Percentiles rank a stretch among this genome's conserved stretches.
These are phyloP conservation scores for Suhomyces yuchorum DNA, from an alignment of 1,139 yeast genomes.

Conservation along the genomic window DNA sequence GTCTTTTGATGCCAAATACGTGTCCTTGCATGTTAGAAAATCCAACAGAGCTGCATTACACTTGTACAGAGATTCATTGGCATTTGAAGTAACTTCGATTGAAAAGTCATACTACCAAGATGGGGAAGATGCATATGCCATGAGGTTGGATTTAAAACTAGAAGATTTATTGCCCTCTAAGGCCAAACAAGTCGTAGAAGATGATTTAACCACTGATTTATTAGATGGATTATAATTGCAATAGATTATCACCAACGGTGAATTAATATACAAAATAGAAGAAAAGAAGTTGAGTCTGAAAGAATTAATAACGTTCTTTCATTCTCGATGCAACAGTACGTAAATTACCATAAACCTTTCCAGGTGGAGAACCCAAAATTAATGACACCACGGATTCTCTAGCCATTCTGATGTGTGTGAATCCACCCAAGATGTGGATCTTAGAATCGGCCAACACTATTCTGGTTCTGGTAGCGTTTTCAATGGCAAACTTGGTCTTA, in stretches of 20 bases:
- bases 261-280: conserved; percentile 10
- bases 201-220: conserved; percentile 52
- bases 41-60: conserved; percentile 94
- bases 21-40: conserved; percentile 89
- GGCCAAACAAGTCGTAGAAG: conserved; percentile 50
- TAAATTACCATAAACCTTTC: conserved; percentile 94
- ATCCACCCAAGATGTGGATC: conserved; percentile 95
- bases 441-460: conserved; percentile 95
- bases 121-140: conserved; percentile 98
- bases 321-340: conserved; percentile 96
- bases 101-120: conserved; percentile 92
- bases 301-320: conserved; percentile 82
- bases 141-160: conserved; percentile 67
- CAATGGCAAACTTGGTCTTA: conserved; percentile 96
- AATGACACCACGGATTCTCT: conserved; percentile 93
- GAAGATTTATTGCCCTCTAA: conserved; percentile 63
- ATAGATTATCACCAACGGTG: conserved; percentile 3
- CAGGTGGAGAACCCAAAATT: conserved; percentile 97
- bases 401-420: conserved; percentile 95
- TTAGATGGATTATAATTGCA: conserved; percentile 19
- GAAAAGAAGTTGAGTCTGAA: conserved; percentile 2
- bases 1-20: conserved; percentile 79
- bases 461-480: conserved; percentile 97
- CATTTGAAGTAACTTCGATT: conserved; percentile 77
- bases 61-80: conserved; percentile 81